These are phyloP conservation scores for Rhododendron griersonianum DNA, from an alignment of 148 eudicot species.

Conservation along the genomic window DNA sequence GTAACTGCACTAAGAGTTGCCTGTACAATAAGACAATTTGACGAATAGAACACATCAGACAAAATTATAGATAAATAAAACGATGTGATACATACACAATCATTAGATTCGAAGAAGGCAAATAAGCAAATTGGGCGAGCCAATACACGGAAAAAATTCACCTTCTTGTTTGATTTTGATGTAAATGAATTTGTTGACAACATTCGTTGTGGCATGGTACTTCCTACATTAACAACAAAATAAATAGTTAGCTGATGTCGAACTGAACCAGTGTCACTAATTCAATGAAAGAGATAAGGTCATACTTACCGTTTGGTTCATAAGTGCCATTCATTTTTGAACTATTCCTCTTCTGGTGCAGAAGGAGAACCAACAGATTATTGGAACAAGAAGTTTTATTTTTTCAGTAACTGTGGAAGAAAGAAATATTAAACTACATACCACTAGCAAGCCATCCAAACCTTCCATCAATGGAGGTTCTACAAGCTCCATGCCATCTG, in stretches of 20 bases:
- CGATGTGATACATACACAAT: neutral
- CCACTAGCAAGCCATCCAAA: conserved; percentile 52
- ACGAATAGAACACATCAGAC: neutral
- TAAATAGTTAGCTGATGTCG: neutral
- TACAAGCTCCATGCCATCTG: conserved; percentile 13
- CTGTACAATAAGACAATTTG: conserved; percentile 15
- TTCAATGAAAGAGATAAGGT: neutral
- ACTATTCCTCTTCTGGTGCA: conserved; percentile 40
- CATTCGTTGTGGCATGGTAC: conserved; percentile 25
- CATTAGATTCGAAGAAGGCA: neutral
- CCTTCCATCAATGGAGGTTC: conserved; percentile 70
- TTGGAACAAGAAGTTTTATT: neutral
- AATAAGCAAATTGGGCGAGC: neutral
- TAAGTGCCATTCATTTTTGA: conserved; percentile 30
- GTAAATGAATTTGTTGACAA: conserved; percentile 40
- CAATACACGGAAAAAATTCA: conserved; percentile 13
- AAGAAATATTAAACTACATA: conserved; percentile 34
- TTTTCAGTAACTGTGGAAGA: neutral
- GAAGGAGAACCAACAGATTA: conserved; percentile 11
- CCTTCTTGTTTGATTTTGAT: conserved; percentile 61
- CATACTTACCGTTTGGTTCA: conserved; percentile 57
- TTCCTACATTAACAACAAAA: conserved; percentile 38
- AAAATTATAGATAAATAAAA: neutral
- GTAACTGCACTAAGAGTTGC: conserved; percentile 59
- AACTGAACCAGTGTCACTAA: neutral